Conservation (phyloP, 495 filamentous ascomycete species). For the Penicillium cinerascens region DNA sequence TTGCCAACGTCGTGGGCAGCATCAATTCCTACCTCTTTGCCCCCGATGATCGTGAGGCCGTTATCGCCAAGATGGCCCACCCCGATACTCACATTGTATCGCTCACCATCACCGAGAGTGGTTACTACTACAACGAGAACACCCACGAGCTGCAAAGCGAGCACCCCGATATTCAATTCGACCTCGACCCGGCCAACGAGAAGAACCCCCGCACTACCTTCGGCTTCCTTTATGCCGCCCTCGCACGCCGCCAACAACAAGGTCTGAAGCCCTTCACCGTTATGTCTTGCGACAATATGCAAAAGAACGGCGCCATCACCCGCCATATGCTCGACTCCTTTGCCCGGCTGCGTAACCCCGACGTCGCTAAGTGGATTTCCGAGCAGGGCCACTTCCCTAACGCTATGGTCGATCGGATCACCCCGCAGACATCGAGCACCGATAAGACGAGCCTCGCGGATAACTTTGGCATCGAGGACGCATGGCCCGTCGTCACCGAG, state of each 20-base stretch:
- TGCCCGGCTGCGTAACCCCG: constrained; percentile 37
- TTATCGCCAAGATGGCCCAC: constrained; percentile 49
- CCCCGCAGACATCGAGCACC: constrained; percentile 38
- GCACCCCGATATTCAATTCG: constrained; percentile 45
- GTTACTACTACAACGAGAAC: constrained; percentile 53
- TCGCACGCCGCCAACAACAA: constrained; percentile 36
- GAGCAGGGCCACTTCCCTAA: constrained; percentile 44
- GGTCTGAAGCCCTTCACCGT: constrained; percentile 48
- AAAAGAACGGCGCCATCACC: constrained; percentile 49
- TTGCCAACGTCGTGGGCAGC: constrained; percentile 43
- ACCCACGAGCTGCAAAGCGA: constrained; percentile 45
- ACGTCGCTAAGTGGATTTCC: constrained; percentile 43
- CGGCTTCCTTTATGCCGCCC: constrained; percentile 47
- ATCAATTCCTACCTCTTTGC: constrained; percentile 50
- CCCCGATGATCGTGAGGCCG: constrained; percentile 44
- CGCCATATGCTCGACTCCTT: constrained; percentile 49
- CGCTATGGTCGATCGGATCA: constrained; percentile 51
- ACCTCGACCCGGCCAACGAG: constrained; percentile 40
- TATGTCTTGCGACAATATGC: constrained; percentile 51
- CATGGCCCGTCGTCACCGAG: constrained; percentile 49
- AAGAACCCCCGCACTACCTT: constrained; percentile 41
- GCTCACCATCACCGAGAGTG: constrained; percentile 50
- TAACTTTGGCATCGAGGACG: constrained; percentile 39
- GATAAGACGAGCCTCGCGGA: constrained; percentile 39
- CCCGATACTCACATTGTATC: constrained; percentile 49